phyloP scores from a whole-genome alignment of 176 grass and related monocot species.

The Urochloa ruziziensis region DNA sequence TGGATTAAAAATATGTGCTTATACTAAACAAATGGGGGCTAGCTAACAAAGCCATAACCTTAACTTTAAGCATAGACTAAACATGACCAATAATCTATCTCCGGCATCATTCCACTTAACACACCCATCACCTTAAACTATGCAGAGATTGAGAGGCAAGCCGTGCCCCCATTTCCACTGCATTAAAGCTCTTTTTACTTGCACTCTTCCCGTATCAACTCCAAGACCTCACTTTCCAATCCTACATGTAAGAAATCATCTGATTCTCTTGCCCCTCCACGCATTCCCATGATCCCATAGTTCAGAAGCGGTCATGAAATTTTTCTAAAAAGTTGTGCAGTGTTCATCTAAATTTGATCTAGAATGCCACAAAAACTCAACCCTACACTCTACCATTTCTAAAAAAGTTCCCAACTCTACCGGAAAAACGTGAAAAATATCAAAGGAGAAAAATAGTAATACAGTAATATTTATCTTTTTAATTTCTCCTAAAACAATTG shows the following conservation, averaged over 20 bases:
- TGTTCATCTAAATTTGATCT: no score
- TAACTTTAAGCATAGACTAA: slow-evolving; percentile 7
- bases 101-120: neutral
- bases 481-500: neutral
- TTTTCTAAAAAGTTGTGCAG: no score
- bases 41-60: neutral
- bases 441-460: neutral
- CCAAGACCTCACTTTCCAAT: neutral
- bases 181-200: neutral
- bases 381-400: neutral
- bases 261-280: no score
- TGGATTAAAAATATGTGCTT: neutral
- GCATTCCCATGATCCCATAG: no score
- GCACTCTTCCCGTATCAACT: neutral
- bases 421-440: neutral
- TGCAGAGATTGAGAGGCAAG: neutral
- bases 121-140: neutral
- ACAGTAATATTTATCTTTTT: neutral
- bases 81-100: neutral
- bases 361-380: no score
- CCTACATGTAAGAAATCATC: no score
- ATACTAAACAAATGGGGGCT: neutral
- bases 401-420: neutral
- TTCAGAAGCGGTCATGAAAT: no score
- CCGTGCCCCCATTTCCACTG: neutral